These are phyloP conservation scores for Saxophila tyrrhenica DNA, from an alignment of 495 filamentous ascomycete species.

Conservation along the genomic window DNA sequence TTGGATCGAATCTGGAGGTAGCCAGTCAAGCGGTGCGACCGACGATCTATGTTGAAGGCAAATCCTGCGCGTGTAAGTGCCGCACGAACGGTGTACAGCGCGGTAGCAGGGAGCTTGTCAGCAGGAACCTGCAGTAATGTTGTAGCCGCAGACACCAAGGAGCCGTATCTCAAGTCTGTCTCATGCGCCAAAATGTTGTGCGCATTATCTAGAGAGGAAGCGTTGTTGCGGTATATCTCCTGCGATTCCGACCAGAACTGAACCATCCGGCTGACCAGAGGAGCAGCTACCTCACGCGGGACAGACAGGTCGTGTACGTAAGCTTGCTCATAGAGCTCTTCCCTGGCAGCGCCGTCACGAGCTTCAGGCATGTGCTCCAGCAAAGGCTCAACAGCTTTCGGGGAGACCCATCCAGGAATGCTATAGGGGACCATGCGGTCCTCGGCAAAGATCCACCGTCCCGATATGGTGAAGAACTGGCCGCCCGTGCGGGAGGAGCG, in stretches of 20 bases:
- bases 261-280: conserved; percentile 41
- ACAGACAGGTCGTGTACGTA: conserved; percentile 37
- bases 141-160: conserved; percentile 8
- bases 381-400: conserved; percentile 46
- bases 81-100: conserved; percentile 59
- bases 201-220: conserved; percentile 29
- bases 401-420: conserved; percentile 51
- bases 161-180: conserved; percentile 34
- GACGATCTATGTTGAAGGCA: conserved; percentile 35
- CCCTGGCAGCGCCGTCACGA: conserved; percentile 29
- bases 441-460: conserved; percentile 56
- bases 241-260: conserved; percentile 41
- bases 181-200: conserved; percentile 30
- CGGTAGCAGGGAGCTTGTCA: conserved; percentile 15
- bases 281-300: conserved; percentile 40
- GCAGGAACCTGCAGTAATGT: conserved; percentile 6
- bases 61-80: conserved; percentile 45
- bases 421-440: conserved; percentile 43
- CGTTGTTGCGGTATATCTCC: conserved; percentile 36
- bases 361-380: conserved; percentile 49
- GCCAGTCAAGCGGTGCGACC: conserved; percentile 31
- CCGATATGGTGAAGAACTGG: conserved; percentile 63
- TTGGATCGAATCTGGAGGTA: conserved; percentile 39
- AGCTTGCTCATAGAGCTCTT: conserved; percentile 31
- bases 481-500: conserved; percentile 29